Evolutionary conservation across 2,329 filamentous ascomycete species (phyloP).

Genomic region (Aureobasidium sp.): DNA sequence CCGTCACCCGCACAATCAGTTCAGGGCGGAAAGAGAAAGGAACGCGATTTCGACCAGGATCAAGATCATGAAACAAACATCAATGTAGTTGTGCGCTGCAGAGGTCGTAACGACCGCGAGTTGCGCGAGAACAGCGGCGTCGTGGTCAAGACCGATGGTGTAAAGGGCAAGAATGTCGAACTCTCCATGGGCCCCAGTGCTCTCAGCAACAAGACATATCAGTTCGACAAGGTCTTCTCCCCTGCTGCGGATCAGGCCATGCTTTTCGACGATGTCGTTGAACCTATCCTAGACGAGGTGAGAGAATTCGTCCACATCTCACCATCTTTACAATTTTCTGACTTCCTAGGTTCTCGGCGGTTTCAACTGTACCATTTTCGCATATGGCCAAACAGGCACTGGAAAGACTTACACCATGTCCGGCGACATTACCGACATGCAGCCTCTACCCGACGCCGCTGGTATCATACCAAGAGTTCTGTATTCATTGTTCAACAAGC

Average conservation of each 20-base stretch:
- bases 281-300: constrained; percentile 88
- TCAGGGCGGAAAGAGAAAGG: constrained; percentile 71
- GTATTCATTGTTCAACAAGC: constrained; percentile 76
- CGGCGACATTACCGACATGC: constrained; percentile 88
- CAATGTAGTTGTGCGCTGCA: constrained; percentile 90
- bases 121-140: constrained; percentile 91
- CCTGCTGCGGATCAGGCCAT: constrained; percentile 88
- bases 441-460: constrained; percentile 81
- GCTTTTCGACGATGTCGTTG: constrained; percentile 91
- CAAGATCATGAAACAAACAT: constrained; percentile 82
- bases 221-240: constrained; percentile 96
- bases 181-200: constrained; percentile 89
- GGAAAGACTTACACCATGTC: constrained; percentile 99
- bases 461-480: constrained; percentile 92
- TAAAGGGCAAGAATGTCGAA: constrained; percentile 76
- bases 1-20: constrained; percentile 54
- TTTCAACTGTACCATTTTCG: constrained; percentile 98
- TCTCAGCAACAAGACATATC: constrained; percentile 90
- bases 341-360: constrained; percentile 71
- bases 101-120: constrained; percentile 87
- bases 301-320: constrained; percentile 21
- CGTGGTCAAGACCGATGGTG: constrained; percentile 80
- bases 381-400: constrained; percentile 95
- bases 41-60: constrained; percentile 68
- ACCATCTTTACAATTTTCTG: not conserved